These are phyloP conservation scores for Sphaerulina musiva DNA, from an alignment of 2,329 filamentous ascomycete genomes.

Conservation along the genomic window DNA sequence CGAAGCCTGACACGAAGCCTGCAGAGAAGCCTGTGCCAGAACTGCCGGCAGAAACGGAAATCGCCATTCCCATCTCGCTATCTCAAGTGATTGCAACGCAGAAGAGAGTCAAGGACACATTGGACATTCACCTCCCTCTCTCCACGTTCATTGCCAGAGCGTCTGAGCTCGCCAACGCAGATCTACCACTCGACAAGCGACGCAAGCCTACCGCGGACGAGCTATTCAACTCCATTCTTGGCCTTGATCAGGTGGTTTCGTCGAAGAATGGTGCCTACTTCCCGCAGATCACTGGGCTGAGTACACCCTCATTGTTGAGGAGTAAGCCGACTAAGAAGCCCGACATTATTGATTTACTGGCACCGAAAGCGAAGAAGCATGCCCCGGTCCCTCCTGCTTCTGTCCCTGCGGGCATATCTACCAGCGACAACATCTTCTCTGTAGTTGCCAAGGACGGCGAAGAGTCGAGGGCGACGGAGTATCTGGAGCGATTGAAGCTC, in stretches of 20 bases:
- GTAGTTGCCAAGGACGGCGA: slow-evolving; percentile 73
- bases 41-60: slow-evolving; percentile 46
- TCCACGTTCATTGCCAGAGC: slow-evolving; percentile 83
- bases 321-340: slow-evolving; percentile 41
- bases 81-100: slow-evolving; percentile 72
- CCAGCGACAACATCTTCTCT: slow-evolving; percentile 70
- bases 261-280: slow-evolving; percentile 59
- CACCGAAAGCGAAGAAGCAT: slow-evolving; percentile 40
- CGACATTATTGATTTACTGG: slow-evolving; percentile 80
- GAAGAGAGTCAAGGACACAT: slow-evolving; percentile 66
- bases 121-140: slow-evolving; percentile 75
- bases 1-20: slow-evolving; percentile 43
- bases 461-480: slow-evolving; percentile 71
- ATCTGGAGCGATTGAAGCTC: slow-evolving; percentile 78
- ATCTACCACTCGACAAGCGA: slow-evolving; percentile 62
- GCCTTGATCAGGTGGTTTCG: slow-evolving; percentile 50
- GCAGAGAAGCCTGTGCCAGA: slow-evolving; percentile 38
- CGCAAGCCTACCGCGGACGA: slow-evolving; percentile 67
- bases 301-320: slow-evolving; percentile 38
- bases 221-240: slow-evolving; percentile 83
- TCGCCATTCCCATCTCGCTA: slow-evolving; percentile 73
- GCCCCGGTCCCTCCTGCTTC: slow-evolving; percentile 28
- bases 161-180: slow-evolving; percentile 78
- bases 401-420: slow-evolving; percentile 29
- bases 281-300: slow-evolving; percentile 61